Evolutionary conservation across 495 filamentous ascomycete genomes (phyloP).

Genomic region (Penicillium coffeae): DNA sequence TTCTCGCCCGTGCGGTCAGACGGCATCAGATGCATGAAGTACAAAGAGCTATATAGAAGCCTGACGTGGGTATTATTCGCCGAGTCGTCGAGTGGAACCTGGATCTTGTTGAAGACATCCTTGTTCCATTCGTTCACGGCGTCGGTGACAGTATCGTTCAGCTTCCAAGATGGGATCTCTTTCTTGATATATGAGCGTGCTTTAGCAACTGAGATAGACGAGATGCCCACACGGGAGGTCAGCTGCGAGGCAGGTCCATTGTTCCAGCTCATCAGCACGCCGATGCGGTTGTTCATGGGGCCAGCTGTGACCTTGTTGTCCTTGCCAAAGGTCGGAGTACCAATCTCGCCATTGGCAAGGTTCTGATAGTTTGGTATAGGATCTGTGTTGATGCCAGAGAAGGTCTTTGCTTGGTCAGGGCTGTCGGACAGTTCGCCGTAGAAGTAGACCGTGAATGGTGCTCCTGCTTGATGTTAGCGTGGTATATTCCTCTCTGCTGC

Average conservation of each 20-base stretch:
- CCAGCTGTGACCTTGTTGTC: constrained; percentile 27
- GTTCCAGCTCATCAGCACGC: constrained; percentile 32
- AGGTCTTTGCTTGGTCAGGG: constrained; percentile 42
- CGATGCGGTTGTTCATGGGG: constrained; percentile 35
- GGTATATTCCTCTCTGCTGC: not conserved
- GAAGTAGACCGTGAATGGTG: constrained; percentile 61
- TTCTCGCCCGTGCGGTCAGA: constrained; percentile 75
- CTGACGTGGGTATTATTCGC: constrained; percentile 58
- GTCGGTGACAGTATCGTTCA: constrained; percentile 46
- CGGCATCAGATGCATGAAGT: constrained; percentile 63
- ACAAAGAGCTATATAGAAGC: constrained; percentile 65
- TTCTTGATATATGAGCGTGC: constrained; percentile 48
- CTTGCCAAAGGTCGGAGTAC: constrained; percentile 25
- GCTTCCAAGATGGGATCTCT: constrained; percentile 54
- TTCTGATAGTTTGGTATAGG: constrained; percentile 30
- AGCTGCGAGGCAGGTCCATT: constrained; percentile 29
- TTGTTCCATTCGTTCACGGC: constrained; percentile 55
- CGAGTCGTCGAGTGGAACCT: constrained; percentile 49
- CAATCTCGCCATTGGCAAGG: constrained; percentile 24
- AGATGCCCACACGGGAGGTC: constrained; percentile 62
- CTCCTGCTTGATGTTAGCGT: constrained; percentile 31
- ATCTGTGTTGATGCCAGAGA: constrained; percentile 47
- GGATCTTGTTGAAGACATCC: constrained; percentile 59
- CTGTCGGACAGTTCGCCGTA: constrained; percentile 56
- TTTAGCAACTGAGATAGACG: constrained; percentile 30